A percentile compares a stretch with the other conserved stretches of the same genome.
Evolutionary conservation across 2,329 filamentous ascomycete species (phyloP).

Genomic region (Phaeosphaeriaceae sp.): DNA sequence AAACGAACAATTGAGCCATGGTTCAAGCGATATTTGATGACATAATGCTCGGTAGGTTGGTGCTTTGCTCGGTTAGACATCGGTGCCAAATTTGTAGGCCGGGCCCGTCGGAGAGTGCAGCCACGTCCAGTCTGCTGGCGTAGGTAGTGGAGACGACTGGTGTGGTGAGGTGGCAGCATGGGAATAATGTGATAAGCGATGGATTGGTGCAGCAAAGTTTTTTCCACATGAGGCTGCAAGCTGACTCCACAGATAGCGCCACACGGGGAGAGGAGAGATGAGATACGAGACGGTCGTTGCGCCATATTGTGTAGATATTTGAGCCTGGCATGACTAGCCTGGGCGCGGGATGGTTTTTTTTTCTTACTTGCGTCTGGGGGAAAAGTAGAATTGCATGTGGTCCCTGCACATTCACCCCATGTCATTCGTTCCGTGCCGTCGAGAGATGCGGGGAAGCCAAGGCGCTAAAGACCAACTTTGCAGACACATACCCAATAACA

Average conservation of each 20-base stretch:
- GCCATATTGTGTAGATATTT: constrained; percentile 25
- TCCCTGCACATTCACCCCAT: constrained; percentile 17
- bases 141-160: constrained; percentile 18
- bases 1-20: constrained; percentile 6
- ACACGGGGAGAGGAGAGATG: not conserved
- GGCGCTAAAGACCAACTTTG: constrained; percentile 8
- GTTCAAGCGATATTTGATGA: constrained; percentile 17
- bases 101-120: constrained; percentile 13
- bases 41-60: too few relatives aligned
- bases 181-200: constrained; percentile 4
- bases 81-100: constrained; percentile 20
- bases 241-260: constrained; percentile 3
- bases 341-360: constrained; percentile 25
- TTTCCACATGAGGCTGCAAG: constrained; percentile 4
- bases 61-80: constrained; percentile 18
- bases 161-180: constrained; percentile 18
- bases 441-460: constrained; percentile 28
- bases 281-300: constrained; percentile 20
- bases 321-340: constrained; percentile 24
- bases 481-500: constrained; percentile 9
- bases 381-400: constrained; percentile 7
- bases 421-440: constrained; percentile 25
- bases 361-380: constrained; percentile 15
- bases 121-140: constrained; percentile 18
- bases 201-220: constrained; percentile 6